phyloP scores from a whole-genome alignment of 371 early-diverging fungal genomes.

The Lichtheimia hyalospora region DNA sequence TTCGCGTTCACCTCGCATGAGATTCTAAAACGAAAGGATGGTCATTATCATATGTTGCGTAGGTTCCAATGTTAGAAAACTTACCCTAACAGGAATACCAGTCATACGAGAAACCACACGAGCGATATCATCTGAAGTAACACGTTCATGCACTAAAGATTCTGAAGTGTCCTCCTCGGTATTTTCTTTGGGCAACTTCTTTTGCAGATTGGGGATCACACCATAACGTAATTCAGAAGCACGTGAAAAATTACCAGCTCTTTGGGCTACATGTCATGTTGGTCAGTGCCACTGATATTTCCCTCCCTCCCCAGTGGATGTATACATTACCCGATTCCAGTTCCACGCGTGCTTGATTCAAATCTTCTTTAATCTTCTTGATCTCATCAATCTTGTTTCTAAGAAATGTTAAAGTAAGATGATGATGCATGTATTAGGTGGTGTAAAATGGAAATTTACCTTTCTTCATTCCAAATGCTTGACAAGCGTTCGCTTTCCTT shows the following conservation, averaged over 20 bases:
- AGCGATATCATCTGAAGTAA: constrained; percentile 86
- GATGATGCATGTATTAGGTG: not conserved
- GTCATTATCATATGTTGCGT: not conserved
- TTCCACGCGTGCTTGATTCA: constrained; percentile 80
- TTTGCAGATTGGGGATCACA: constrained; percentile 85
- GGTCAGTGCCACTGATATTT: too few relatives aligned
- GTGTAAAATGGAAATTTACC: constrained; percentile 27
- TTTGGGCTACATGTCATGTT: constrained; percentile 42
- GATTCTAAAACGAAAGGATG: constrained; percentile 30
- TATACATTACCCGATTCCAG: constrained; percentile 55
- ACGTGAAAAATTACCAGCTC: constrained; percentile 70
- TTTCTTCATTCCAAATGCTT: constrained; percentile 72
- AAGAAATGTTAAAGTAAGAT: not conserved
- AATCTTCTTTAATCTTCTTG: constrained; percentile 66
- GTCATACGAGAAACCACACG: constrained; percentile 84
- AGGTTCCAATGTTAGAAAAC: constrained; percentile 9
- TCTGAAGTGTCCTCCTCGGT: constrained; percentile 55
- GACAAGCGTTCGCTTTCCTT: constrained; percentile 62
- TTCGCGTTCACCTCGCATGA: constrained; percentile 82
- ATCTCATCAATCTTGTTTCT: constrained; percentile 68
- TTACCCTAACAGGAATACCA: constrained; percentile 82
- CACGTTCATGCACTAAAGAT: constrained; percentile 79
- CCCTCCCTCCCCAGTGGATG: too few relatives aligned
- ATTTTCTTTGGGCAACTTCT: constrained; percentile 60
- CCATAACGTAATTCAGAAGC: constrained; percentile 86